Evolutionary conservation across 192 early-diverging fungal species (phyloP).

Genomic region (Pecoramyces ruminantium): DNA sequence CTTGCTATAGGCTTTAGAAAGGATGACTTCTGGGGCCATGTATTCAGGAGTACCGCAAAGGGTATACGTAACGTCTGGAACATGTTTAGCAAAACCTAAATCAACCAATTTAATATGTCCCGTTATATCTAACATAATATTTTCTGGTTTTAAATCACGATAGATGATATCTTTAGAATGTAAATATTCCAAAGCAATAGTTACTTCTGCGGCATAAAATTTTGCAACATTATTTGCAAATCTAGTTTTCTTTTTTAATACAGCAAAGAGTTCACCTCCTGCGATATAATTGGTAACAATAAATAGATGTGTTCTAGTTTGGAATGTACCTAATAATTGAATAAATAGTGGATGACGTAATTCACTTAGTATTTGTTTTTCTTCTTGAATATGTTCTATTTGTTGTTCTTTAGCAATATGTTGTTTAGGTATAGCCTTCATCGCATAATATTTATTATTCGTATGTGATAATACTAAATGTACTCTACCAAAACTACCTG

Average conservation of each 20-base stretch:
- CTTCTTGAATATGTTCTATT: background rate
- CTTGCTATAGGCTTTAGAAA: conserved; percentile 47
- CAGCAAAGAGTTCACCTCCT: conserved; percentile 33
- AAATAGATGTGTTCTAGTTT: conserved; percentile 24
- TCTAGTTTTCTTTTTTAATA: conserved; percentile 8
- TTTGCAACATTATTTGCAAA: conserved; percentile 55
- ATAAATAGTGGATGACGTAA: conserved; percentile 10
- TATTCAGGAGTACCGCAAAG: conserved; percentile 73
- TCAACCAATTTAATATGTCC: conserved; percentile 74
- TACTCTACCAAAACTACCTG: background rate
- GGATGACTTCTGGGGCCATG: conserved; percentile 54
- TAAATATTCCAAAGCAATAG: conserved; percentile 61
- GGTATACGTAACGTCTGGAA: conserved; percentile 71
- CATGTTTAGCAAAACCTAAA: conserved; percentile 71
- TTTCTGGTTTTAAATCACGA: conserved; percentile 68
- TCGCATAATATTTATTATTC: background rate
- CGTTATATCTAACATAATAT: conserved; percentile 53
- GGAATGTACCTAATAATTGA: conserved; percentile 32
- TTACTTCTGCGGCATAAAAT: conserved; percentile 60
- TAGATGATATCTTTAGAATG: conserved; percentile 61
- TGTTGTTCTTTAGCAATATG: background rate
- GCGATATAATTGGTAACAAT: conserved; percentile 39
- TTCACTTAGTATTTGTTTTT: background rate
- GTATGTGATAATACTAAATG: background rate
- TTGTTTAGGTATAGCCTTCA: background rate